Evolutionary conservation across 2,329 filamentous ascomycete genomes (phyloP).

Genomic region (Neofusicoccum cordaticola): DNA sequence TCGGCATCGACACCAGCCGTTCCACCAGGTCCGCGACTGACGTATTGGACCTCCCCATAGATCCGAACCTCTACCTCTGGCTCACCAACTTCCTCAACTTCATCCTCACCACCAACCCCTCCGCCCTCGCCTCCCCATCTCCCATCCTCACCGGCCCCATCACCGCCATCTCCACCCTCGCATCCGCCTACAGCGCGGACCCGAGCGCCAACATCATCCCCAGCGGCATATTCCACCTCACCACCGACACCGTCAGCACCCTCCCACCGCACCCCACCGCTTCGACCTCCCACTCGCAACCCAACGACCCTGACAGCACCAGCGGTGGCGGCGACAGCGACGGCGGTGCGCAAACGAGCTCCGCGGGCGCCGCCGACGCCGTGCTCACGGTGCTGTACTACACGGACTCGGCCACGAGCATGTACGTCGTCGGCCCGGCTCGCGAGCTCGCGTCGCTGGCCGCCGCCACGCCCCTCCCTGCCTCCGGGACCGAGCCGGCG

Average conservation of each 20-base stretch:
- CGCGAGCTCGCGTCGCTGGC: neutral
- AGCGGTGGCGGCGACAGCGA: neutral
- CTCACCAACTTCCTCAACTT: constrained; percentile 14
- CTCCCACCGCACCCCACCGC: neutral
- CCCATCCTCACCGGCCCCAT: constrained; percentile 5
- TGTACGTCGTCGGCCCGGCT: constrained; percentile 1
- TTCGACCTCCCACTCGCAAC: neutral
- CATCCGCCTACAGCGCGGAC: neutral
- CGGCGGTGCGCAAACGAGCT: neutral
- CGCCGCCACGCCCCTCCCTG: neutral
- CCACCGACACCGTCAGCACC: neutral
- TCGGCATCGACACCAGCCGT: neutral
- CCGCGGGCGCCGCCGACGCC: neutral
- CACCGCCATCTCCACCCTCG: constrained; percentile 22
- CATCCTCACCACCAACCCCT: neutral
- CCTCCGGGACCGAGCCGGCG: too few relatives aligned
- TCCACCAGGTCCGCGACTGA: neutral
- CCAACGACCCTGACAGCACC: neutral
- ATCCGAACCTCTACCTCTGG: constrained; percentile 15
- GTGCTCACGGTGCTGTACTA: constrained; percentile 3
- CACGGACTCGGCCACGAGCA: neutral
- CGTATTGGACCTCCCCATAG: neutral
- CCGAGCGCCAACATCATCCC: neutral
- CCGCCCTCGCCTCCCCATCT: neutral
- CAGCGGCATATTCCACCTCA: neutral